Conservation (phyloP, 2,329 filamentous ascomycete genomes). For the Ophiostoma triangulosporum region DNA sequence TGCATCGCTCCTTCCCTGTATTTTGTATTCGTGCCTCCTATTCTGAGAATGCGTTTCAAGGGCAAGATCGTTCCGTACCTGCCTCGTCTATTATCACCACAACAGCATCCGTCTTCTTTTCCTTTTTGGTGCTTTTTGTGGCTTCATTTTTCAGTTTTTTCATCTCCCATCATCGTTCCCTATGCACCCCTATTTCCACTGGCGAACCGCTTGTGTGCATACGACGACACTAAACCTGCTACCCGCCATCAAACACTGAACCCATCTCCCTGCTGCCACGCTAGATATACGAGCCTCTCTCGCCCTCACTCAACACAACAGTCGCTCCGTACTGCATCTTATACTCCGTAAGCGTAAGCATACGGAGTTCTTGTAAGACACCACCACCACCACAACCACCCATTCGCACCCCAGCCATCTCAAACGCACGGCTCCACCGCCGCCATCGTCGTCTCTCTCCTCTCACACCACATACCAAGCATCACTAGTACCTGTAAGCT, state of each 20-base stretch:
- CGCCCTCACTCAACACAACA: not conserved
- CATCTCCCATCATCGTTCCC: not conserved
- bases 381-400: not conserved
- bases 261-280: constrained; percentile 4
- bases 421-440: constrained; percentile 1
- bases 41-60: not conserved
- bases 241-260: not conserved
- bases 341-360: too few relatives aligned
- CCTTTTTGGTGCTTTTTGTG: not conserved
- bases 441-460: not conserved
- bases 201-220: not conserved
- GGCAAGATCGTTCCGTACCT: not conserved
- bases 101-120: not conserved
- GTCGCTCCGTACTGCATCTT: too few relatives aligned
- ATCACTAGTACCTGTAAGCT: not conserved
- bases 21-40: not conserved
- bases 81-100: not conserved
- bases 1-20: not conserved
- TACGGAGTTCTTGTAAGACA: not conserved
- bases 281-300: not conserved
- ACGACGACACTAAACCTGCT: not conserved
- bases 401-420: constrained; percentile 7
- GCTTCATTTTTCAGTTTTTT: not conserved
- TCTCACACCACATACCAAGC: not conserved
- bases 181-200: not conserved